Percentiles rank a stretch among this genome's conserved stretches.
Evolutionary conservation across 2,329 filamentous ascomycete species (phyloP).

Genomic region (Exophiala mesophila): DNA sequence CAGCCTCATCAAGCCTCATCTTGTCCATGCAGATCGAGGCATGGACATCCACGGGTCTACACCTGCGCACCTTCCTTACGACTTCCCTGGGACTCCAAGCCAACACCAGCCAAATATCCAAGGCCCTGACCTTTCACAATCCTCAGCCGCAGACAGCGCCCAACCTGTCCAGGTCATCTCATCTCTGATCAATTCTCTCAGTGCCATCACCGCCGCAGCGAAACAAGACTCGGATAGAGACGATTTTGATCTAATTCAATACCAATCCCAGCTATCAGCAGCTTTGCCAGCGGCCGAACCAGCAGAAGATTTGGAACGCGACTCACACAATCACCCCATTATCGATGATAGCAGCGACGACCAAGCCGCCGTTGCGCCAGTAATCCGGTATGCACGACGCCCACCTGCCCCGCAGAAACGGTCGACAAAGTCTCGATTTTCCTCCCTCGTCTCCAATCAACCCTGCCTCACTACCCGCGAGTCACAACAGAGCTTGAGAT

Average conservation of each 20-base stretch:
- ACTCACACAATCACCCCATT: slow-evolving; percentile 10
- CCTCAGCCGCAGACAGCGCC: slow-evolving; percentile 7
- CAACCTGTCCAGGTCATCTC: slow-evolving; percentile 44
- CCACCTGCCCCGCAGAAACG: slow-evolving; percentile 16
- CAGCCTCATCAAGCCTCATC: slow-evolving; percentile 8
- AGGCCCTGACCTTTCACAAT: slow-evolving; percentile 1
- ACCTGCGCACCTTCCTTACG: slow-evolving; percentile 10
- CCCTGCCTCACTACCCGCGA: slow-evolving; percentile 11
- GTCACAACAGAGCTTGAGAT: slow-evolving; percentile 22
- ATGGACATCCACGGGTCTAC: slow-evolving; percentile 16
- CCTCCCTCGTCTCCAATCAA: slow-evolving; percentile 14
- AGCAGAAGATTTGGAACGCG: slow-evolving; percentile 18
- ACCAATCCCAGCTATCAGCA: background rate
- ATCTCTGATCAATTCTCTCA: slow-evolving; percentile 58
- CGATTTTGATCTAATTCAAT: slow-evolving; percentile 1
- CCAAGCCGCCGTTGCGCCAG: slow-evolving; percentile 20
- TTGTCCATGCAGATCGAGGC: slow-evolving; percentile 13
- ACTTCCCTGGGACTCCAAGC: slow-evolving; percentile 1
- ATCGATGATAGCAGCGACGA: slow-evolving; percentile 20
- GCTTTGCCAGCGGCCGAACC: slow-evolving; percentile 1
- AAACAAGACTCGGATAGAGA: slow-evolving; percentile 1
- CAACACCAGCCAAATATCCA: background rate
- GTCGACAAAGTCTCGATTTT: slow-evolving; percentile 14
- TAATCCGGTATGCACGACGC: slow-evolving; percentile 21
- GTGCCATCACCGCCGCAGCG: slow-evolving; percentile 55